Conservation (phyloP, 1,284 basidiomycete genomes). For the Tilletia setariae region DNA sequence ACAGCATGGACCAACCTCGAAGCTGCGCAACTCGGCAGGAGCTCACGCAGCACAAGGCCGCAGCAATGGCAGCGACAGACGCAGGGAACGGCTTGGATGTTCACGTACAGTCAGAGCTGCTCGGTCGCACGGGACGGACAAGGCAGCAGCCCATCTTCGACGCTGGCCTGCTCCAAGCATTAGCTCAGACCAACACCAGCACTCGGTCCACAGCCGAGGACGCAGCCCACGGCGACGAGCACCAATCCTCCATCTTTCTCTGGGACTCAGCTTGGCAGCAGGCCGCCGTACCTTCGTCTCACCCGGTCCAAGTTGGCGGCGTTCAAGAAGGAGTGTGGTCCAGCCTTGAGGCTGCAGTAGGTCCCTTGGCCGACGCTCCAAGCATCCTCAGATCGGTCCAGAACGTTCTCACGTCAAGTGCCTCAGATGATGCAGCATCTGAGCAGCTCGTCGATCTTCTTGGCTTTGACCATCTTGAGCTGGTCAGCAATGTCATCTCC, state of each 20-base stretch:
- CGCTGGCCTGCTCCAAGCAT: no score
- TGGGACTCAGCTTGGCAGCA: slow-evolving; percentile 4
- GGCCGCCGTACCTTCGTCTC: not conserved
- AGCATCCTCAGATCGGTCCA: not conserved
- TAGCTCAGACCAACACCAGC: no score
- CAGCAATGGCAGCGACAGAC: no score
- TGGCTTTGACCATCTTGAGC: slow-evolving; percentile 78
- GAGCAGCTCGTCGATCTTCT: slow-evolving; percentile 70
- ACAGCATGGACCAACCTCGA: no score
- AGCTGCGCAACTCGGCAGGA: no score
- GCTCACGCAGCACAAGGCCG: no score
- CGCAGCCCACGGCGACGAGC: no score
- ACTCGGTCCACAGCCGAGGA: no score
- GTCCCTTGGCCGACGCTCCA: not conserved
- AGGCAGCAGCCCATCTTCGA: no score
- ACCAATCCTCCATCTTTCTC: not conserved
- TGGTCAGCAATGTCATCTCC: slow-evolving; percentile 52
- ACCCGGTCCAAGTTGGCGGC: not conserved
- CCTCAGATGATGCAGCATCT: slow-evolving; percentile 7
- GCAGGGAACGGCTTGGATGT: no score
- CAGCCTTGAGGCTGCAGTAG: not conserved
- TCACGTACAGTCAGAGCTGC: no score
- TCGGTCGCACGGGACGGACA: no score
- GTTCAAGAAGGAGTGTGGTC: not conserved
- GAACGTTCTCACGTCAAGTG: not conserved